These are phyloP conservation scores for Arbutus unedo DNA, from an alignment of 148 eudicot species.

Conservation along the genomic window DNA sequence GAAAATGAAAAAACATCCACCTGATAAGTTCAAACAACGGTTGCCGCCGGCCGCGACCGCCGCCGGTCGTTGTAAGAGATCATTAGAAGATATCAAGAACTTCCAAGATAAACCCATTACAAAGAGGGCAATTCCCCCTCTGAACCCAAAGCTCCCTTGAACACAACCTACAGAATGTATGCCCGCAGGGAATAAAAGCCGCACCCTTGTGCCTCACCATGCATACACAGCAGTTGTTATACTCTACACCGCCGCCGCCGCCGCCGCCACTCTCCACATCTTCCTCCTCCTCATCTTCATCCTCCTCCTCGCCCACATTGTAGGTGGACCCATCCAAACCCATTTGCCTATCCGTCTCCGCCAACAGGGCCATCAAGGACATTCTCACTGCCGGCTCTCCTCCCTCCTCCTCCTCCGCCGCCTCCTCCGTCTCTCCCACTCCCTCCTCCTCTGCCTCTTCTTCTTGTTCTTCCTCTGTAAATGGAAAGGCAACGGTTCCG, in stretches of 20 bases:
- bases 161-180: constrained; percentile 81
- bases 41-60: not conserved
- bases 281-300: constrained; percentile 54
- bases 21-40: not conserved
- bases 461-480: not conserved
- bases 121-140: constrained; percentile 76
- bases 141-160: constrained; percentile 77
- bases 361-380: constrained; percentile 87
- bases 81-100: constrained; percentile 76
- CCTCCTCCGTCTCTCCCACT: constrained; percentile 26
- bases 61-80: not conserved
- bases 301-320: constrained; percentile 38
- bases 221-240: constrained; percentile 61
- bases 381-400: constrained; percentile 41
- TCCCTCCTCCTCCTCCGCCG: constrained; percentile 23
- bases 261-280: constrained; percentile 27
- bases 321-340: constrained; percentile 52
- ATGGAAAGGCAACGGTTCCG: not conserved
- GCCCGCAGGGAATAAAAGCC: constrained; percentile 80
- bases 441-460: constrained; percentile 12
- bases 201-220: constrained; percentile 84
- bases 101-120: constrained; percentile 74
- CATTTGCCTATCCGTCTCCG: constrained; percentile 67
- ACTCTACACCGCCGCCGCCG: constrained; percentile 25
- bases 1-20: not conserved